Base-by-base conservation (phyloP, 2,329 filamentous ascomycete species). In the Neonectria sp. region DNA sequence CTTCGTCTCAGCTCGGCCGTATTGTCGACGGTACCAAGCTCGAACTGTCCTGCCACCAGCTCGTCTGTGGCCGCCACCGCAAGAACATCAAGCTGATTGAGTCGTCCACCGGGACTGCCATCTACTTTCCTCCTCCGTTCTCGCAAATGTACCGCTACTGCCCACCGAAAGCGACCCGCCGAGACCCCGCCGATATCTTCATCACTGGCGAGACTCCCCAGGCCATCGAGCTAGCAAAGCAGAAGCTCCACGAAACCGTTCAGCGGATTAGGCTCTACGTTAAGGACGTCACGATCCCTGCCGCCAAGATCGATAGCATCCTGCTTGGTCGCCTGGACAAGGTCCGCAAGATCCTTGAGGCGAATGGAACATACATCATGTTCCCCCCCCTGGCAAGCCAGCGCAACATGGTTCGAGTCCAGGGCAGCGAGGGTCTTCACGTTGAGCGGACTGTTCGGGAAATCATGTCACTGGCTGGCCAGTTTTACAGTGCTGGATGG, bases 61-160 rank as follows among this genome's bases (percentile, higher is more conserved):
- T 98, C 62, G 91, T 98, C 56, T 98, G 95, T 79, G 96, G 96
- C 55, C 93, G 96, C 55, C 95, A 95, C 74, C 90, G 96, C 74
- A 97, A 97, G 85, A 98, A 98, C 80, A 97, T 99, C 84, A 98
- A 98, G 85, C 85, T 96, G 76, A 98, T 99, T 77, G 96, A 99
- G 82, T 97, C 96, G 15, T 91, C 93, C 31, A 98, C 96, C 15
- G 94, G 95, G 76, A 98, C 96, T 9, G 95, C 96, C 71, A 98
- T 99, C 76, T 99, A 99, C 83, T 98, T 99, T 78, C 96, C 96
- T 31, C 95, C 95, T 8, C 93, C 95, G 1, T 98, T 98, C 79
- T 95, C 95, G 15, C 91, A 92, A 66, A 91, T 98, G 71, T 98
- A 96, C 78, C 93, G 94, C 67, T 99, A 97, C 80, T 93, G 91